Conservation (phyloP, 768 basidiomycete genomes). For the Saitozyma podzolica region DNA sequence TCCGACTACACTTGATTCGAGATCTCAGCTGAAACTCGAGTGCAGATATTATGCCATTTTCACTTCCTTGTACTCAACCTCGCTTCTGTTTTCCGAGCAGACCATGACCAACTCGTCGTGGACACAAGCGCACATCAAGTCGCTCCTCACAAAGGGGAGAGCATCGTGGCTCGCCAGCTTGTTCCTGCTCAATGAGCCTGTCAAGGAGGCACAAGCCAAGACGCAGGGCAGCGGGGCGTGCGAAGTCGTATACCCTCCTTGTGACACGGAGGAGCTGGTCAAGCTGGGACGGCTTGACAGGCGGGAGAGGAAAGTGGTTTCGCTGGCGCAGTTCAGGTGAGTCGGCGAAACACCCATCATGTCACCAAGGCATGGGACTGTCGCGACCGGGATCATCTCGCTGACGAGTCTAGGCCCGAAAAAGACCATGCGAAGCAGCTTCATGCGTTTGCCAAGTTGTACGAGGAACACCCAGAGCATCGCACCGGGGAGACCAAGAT, state of each 20-base stretch:
- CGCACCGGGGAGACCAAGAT: slow-evolving; percentile 51
- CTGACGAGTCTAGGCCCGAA: slow-evolving; percentile 63
- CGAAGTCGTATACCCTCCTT: slow-evolving; percentile 81
- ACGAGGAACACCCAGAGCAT: slow-evolving; percentile 65
- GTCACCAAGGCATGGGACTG: slow-evolving; percentile 1
- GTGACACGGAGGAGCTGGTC: slow-evolving; percentile 75
- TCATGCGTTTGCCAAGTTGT: slow-evolving; percentile 64
- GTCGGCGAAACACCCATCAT: too few relatives aligned
- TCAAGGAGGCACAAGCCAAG: slow-evolving; percentile 13
- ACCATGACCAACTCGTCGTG: slow-evolving; percentile 94
- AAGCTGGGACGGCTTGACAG: slow-evolving; percentile 27
- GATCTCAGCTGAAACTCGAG: slow-evolving; percentile 1
- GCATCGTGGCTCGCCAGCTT: slow-evolving; percentile 22
- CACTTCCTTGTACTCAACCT: slow-evolving; percentile 76
- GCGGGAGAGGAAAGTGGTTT: slow-evolving; percentile 69
- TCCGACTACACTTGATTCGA: not conserved
- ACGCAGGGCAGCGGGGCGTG: slow-evolving; percentile 15
- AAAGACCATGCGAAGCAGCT: slow-evolving; percentile 88
- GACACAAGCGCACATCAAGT: slow-evolving; percentile 81
- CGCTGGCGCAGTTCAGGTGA: slow-evolving; percentile 86
- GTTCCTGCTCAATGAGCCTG: slow-evolving; percentile 36
- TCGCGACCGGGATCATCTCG: not conserved
- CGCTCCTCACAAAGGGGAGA: slow-evolving; percentile 59
- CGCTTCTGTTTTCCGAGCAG: slow-evolving; percentile 64
- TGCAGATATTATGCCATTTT: slow-evolving; percentile 82